Conservation (phyloP, 768 basidiomycete species). For the Pisolithus orientalis region DNA sequence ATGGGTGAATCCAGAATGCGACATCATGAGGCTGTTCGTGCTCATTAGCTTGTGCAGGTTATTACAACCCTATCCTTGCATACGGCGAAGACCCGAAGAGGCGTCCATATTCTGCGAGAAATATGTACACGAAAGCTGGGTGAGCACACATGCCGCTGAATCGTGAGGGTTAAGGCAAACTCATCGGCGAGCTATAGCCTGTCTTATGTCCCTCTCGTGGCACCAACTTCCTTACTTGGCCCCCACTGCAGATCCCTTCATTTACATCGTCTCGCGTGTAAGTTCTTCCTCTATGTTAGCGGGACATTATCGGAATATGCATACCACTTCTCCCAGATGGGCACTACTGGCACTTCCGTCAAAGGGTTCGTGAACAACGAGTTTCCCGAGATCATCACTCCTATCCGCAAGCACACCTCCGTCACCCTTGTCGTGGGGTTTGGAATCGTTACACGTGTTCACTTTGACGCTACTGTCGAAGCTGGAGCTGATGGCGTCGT, state of each 20-base stretch:
- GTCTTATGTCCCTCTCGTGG: conserved; percentile 40
- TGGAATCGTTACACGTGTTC: conserved; percentile 84
- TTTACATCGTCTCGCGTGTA: conserved; percentile 90
- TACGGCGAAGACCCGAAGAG: conserved; percentile 81
- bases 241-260: conserved; percentile 93
- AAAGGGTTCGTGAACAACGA: conserved; percentile 68
- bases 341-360: conserved; percentile 90
- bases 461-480: conserved; percentile 73
- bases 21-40: neutral
- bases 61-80: conserved; percentile 65
- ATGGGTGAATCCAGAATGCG: conserved; percentile 60
- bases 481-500: no score
- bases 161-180: neutral
- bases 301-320: neutral
- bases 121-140: conserved; percentile 63
- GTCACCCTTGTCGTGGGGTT: conserved; percentile 94
- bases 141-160: conserved; percentile 33
- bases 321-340: conserved; percentile 59
- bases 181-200: conserved; percentile 21
- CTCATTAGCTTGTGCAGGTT: conserved; percentile 49
- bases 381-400: conserved; percentile 22
- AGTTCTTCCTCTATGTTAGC: neutral
- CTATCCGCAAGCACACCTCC: conserved; percentile 71
- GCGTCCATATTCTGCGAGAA: conserved; percentile 86
- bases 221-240: conserved; percentile 85